phyloP scores from a whole-genome alignment of 163 green algal genomes.

The Chlorella variabilis region DNA sequence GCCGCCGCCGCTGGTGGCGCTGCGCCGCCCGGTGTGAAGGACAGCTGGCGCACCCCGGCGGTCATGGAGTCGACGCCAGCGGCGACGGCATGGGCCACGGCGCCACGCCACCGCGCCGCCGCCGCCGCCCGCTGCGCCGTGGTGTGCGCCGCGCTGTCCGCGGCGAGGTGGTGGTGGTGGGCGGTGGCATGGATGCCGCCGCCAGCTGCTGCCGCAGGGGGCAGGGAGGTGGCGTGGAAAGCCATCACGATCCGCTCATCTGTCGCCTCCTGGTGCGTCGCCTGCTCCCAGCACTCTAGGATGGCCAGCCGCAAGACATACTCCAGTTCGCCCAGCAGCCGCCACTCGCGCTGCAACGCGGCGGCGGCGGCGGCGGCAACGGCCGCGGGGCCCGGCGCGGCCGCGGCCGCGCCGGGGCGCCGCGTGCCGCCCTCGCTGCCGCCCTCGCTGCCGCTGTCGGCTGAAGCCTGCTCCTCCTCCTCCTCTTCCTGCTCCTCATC shows the following conservation, averaged over 20 bases:
- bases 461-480: neutral
- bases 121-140: neutral
- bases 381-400: neutral
- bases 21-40: neutral
- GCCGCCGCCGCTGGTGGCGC: neutral
- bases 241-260: neutral
- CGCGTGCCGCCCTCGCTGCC: neutral
- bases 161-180: neutral
- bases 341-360: slow-evolving; percentile 19
- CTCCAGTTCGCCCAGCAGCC: slow-evolving; percentile 23
- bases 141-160: neutral
- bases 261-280: neutral
- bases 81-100: neutral
- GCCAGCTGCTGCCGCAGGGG: neutral
- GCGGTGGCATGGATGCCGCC: neutral
- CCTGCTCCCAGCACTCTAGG: slow-evolving; percentile 18
- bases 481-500: neutral
- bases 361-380: neutral
- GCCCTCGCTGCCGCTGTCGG: neutral
- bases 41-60: slow-evolving; percentile 6
- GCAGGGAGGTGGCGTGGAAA: neutral
- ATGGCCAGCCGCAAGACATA: slow-evolving; percentile 25
- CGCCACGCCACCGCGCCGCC: neutral
- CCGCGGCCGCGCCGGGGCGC: neutral
- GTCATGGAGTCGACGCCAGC: neutral